These are phyloP conservation scores for Daphne laureola DNA, from an alignment of 441 rosid genomes.

Conservation along the genomic window DNA sequence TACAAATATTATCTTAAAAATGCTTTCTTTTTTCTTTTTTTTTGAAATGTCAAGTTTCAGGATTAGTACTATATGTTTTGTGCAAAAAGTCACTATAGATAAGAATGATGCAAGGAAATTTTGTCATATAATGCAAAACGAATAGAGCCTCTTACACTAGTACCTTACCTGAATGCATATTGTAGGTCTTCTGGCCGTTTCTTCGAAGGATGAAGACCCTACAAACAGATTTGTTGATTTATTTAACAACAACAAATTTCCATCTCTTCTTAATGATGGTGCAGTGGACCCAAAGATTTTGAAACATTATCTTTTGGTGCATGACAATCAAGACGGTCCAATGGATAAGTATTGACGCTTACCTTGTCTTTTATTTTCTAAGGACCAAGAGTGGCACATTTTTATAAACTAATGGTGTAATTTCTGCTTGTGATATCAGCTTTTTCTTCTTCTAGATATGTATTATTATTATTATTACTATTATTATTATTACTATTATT, in stretches of 20 bases:
- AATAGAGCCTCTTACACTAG: neutral
- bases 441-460: too few relatives aligned
- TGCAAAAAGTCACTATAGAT: too few relatives aligned
- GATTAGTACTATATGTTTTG: too few relatives aligned
- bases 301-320: conserved; percentile 84
- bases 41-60: too few relatives aligned
- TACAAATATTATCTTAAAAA: too few relatives aligned
- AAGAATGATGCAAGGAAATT: too few relatives aligned
- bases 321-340: conserved; percentile 80
- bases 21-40: too few relatives aligned
- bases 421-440: neutral
- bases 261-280: conserved; percentile 83
- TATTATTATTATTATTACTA: too few relatives aligned
- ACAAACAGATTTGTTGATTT: conserved; percentile 76
- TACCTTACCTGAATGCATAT: conserved; percentile 16
- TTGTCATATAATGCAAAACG: too few relatives aligned
- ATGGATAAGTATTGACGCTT: conserved; percentile 58
- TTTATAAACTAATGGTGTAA: neutral
- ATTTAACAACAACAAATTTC: conserved; percentile 71
- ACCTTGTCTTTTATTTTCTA: conserved; percentile 11
- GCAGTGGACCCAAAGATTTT: conserved; percentile 91
- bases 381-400: neutral
- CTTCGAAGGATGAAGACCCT: conserved; percentile 92
- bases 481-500: too few relatives aligned
- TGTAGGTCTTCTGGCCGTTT: conserved; percentile 92